phyloP scores from a whole-genome alignment of 345 rosid species.

The Psidium guajava region DNA sequence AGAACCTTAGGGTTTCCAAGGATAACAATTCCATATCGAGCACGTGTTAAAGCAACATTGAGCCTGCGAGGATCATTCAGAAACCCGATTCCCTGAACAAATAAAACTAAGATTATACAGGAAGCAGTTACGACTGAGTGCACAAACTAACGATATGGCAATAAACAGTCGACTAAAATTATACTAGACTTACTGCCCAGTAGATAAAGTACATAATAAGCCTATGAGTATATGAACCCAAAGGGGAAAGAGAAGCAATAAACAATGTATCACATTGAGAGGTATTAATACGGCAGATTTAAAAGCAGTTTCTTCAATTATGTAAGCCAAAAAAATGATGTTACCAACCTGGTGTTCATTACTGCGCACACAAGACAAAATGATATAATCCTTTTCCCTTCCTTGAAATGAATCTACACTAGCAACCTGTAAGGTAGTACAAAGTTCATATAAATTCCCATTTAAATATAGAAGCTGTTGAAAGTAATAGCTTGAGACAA shows the following conservation, averaged over 20 bases:
- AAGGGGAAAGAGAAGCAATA: neutral
- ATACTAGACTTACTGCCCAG: neutral
- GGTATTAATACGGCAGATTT: neutral
- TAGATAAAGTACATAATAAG: neutral
- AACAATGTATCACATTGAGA: neutral
- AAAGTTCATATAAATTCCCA: neutral
- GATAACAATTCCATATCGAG: constrained; percentile 96
- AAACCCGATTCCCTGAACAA: constrained; percentile 90
- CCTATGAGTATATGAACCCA: neutral
- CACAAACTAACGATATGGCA: neutral
- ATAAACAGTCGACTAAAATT: neutral
- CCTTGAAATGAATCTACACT: constrained; percentile 99
- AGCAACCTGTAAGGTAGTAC: constrained; percentile 43
- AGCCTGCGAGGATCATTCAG: constrained; percentile 99
- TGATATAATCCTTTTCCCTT: constrained; percentile 97
- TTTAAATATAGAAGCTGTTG: neutral
- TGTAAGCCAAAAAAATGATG: neutral
- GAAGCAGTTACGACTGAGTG: neutral
- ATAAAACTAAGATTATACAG: neutral
- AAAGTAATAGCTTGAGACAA: neutral
- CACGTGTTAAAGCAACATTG: constrained; percentile 96
- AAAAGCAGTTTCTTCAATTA: neutral
- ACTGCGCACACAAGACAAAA: constrained; percentile 97
- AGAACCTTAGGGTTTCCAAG: constrained; percentile 97
- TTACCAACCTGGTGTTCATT: constrained; percentile 93